Base-by-base conservation (phyloP, 805 yeast genomes). In the Saccharomyces mikatae region DNA sequence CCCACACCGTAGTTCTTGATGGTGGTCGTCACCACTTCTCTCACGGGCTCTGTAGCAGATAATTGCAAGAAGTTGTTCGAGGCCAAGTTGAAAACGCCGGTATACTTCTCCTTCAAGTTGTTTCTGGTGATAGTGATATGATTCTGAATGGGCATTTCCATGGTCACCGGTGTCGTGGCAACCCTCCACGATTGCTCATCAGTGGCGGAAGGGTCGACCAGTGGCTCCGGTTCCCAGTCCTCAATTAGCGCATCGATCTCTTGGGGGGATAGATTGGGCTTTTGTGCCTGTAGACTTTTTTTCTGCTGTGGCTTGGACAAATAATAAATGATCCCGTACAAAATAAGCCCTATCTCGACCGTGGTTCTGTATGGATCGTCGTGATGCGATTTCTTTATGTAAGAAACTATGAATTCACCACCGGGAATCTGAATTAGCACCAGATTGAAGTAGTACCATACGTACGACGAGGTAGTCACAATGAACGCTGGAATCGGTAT, bases 171-270 rank as follows among this genome's bases (percentile, higher is more conserved):
- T 48, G 84, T 75, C 13, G 82, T 71, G 10, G 78, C 74, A 52
- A 86, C 64, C 61, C 83, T 81, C 88, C 91, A 84, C 55, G 49
- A 48, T 26, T 59, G 62, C 41, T 52, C 49, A 65, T 84, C 89
- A 26, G 72, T 68, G 24, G 60, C 54, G 2, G 86, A 67, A 1
- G 80, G 78, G 29, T 79, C 76, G 4, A 86, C 89, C 47, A 94
- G 70, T 0, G 96, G 88, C 64, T 84, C 94, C 0, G 99, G 98
- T 57, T 80, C 80, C 99, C 99, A 94, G 55, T 91, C 97, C 8
- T 82, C 86, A 52, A 89, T 81, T 54, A 94, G 77, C 49, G 86
- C 92, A 62, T 91, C 92, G 36, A 89, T 77, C 64, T 92, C 99
- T 53, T 68, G 71, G 17, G 72, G 66, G 2, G 82, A 71, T 54